Conservation (phyloP, 768 basidiomycete genomes). For the Mycena floridula region DNA sequence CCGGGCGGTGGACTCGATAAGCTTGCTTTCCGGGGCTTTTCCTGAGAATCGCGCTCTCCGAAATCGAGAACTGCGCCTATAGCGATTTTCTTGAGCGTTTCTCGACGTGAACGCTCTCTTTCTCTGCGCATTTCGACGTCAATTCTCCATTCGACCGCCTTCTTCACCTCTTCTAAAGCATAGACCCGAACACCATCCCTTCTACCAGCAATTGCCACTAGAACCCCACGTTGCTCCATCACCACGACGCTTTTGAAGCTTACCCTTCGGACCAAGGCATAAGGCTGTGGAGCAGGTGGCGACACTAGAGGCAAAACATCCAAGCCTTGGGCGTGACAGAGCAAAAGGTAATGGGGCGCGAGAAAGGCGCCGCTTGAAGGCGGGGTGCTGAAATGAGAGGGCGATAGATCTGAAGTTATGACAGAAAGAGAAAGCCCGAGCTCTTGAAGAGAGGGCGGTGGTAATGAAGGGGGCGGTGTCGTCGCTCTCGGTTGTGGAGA, state of each 20-base stretch:
- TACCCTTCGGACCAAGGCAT: constrained; percentile 76
- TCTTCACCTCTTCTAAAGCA: constrained; percentile 81
- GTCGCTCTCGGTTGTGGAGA: constrained; percentile 53
- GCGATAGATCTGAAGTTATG: constrained; percentile 61
- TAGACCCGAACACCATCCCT: constrained; percentile 86
- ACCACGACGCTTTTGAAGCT: constrained; percentile 84
- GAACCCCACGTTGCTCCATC: constrained; percentile 86
- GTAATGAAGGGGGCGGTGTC: constrained; percentile 68
- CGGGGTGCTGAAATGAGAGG: constrained; percentile 72
- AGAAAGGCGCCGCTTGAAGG: constrained; percentile 77
- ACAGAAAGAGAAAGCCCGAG: constrained; percentile 69
- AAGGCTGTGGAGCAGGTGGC: constrained; percentile 71
- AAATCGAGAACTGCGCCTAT: constrained; percentile 23
- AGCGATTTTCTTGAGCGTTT: constrained; percentile 52
- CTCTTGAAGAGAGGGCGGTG: constrained; percentile 66
- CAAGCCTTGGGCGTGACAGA: constrained; percentile 82
- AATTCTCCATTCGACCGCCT: constrained; percentile 83
- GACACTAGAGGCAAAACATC: constrained; percentile 78
- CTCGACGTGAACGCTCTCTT: constrained; percentile 62
- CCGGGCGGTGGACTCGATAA: constrained; percentile 43
- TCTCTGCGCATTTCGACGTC: constrained; percentile 75
- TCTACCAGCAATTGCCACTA: constrained; percentile 86
- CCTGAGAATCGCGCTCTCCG: constrained; percentile 34
- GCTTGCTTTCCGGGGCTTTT: constrained; percentile 42
- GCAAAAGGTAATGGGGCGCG: constrained; percentile 72